These are phyloP conservation scores for Cymbopogon citratus DNA, from an alignment of 176 grass and related monocot species.

Conservation along the genomic window DNA sequence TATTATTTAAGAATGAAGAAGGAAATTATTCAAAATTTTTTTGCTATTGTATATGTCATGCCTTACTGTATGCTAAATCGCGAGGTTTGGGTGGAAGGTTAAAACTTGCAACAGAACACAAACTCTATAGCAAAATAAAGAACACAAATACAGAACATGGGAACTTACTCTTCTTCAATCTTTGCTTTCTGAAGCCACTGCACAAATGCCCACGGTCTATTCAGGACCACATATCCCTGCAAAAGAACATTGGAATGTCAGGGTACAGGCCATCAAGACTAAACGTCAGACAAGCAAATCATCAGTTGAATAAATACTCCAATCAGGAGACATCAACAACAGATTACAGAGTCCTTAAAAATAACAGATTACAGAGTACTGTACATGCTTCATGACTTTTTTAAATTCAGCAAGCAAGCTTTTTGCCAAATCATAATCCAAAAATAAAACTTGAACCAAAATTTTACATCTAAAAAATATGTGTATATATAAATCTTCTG, in stretches of 20 bases:
- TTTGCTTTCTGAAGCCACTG: conserved; percentile 90
- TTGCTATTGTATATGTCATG: conserved; percentile 11
- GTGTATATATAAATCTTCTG: not conserved
- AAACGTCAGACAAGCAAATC: not conserved
- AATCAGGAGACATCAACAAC: not conserved
- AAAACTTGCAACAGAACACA: not conserved
- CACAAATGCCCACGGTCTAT: conserved; percentile 96
- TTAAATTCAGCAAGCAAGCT: not conserved
- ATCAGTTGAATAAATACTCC: not conserved
- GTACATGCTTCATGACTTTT: not conserved
- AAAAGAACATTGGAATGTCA: conserved; percentile 18
- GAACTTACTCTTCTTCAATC: conserved; percentile 85
- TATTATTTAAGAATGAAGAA: not conserved
- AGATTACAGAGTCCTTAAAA: not conserved
- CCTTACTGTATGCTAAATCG: not conserved
- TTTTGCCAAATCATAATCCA: not conserved
- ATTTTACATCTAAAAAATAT: not conserved
- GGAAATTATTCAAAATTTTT: not conserved
- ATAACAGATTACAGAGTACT: not conserved
- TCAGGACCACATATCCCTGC: conserved; percentile 90
- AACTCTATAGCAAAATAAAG: not conserved
- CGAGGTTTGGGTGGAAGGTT: not conserved
- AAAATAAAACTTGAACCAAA: not conserved
- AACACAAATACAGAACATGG: not conserved
- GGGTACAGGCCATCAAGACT: not conserved